Base-by-base conservation (phyloP, 2,329 filamentous ascomycete species). In the Pestalotiopsis sp. region DNA sequence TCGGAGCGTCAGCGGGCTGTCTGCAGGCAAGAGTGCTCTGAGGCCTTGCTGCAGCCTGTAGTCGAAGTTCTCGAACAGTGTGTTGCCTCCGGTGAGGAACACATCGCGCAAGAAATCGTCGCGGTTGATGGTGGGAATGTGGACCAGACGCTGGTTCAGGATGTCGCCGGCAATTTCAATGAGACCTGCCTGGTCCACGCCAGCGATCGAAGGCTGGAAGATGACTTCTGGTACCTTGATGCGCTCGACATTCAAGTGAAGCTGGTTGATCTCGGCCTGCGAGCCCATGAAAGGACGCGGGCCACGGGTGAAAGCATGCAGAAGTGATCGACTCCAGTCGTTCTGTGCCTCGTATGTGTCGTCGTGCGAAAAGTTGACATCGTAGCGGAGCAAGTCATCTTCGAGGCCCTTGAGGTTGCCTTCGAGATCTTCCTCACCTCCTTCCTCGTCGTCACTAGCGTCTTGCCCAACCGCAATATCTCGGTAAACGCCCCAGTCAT, bases 401-500 rank as follows among this genome's bases (percentile, higher is more conserved):
- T 99, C 96, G 13, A 98, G 88, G 1, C 84, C 85, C 77, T 93
- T 93, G 61, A 99, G 87, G 68, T 86, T 88, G 4, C 86, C 89
- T 68, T 89, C 87, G 0, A 97, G 87, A 76, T 98, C 95, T 79
- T 95, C 93, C 78, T 98, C 95, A 78, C 97, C 95, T 78, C 97
- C 95, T 65, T 97, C 94, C 75, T 95, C 93, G 73, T 98, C 95
- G 71, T 96, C 94, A 76, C 92, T 94, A 67, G 86, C 86, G 17
- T 89, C 88, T 84, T 91, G 92, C 65, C 94, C 94, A 0, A 93
- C 94, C 2, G 94, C 93, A 68, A 98, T 97, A 56, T 94, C 94
- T 66, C 96, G 91, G 81, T 99, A 99, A 14, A 99, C 94, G 69
- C 94, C 94, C 96, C 96, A 99, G 80, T 99, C 96, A 68, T 97